Percentiles rank a stretch among this genome's conserved stretches.
Conservation (phyloP, 2,329 filamentous ascomycete genomes). For the Cladorrhinum sp. region DNA sequence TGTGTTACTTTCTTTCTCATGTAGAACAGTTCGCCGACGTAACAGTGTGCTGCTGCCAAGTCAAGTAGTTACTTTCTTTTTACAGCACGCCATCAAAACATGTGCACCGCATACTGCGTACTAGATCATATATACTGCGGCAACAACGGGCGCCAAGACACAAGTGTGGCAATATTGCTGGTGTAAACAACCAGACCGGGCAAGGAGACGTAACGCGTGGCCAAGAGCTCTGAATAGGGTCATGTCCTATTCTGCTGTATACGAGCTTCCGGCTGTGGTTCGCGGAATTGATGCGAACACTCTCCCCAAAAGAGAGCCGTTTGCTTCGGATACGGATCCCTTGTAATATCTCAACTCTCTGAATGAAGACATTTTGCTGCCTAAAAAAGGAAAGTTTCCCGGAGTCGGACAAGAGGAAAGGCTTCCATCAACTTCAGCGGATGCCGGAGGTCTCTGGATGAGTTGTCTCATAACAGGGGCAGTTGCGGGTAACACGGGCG, state of each 20-base stretch:
- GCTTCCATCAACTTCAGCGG: neutral
- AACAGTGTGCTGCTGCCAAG: neutral
- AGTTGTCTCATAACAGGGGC: neutral
- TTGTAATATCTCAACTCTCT: neutral
- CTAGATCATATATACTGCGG: neutral
- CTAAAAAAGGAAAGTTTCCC: neutral
- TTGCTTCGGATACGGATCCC: neutral
- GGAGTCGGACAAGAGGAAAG: neutral
- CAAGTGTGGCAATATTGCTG: too few relatives aligned
- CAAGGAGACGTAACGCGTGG: neutral
- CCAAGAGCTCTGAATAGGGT: neutral
- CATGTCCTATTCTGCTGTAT: neutral
- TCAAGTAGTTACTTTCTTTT: too few relatives aligned
- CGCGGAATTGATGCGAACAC: too few relatives aligned
- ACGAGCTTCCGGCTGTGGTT: neutral
- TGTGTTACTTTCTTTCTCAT: neutral
- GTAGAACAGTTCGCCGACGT: neutral
- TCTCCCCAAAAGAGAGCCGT: neutral
- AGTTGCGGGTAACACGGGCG: neutral
- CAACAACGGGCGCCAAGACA: too few relatives aligned
- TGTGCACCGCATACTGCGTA: too few relatives aligned
- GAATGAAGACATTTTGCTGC: neutral
- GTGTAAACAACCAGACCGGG: neutral
- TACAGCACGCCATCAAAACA: too few relatives aligned
- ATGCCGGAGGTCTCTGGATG: neutral